Base-by-base conservation (phyloP, 2,329 filamentous ascomycete genomes). In the Ramularia collo-cygni region DNA sequence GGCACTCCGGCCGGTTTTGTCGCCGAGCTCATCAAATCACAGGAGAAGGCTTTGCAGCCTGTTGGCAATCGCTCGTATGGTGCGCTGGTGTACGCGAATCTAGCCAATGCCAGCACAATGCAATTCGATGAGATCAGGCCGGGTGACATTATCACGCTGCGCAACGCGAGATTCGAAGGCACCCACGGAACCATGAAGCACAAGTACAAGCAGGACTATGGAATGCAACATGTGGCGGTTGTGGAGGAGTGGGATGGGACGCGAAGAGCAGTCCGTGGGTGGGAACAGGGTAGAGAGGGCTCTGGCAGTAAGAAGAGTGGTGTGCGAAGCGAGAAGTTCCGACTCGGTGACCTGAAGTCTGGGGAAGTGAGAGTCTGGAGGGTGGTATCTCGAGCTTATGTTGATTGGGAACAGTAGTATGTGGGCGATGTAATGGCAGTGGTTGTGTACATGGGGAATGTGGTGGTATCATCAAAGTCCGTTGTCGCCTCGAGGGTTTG, bases 281-380 rank as follows among this genome's bases (percentile, higher is more conserved):
- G 87, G 85, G 92, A 96, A 64, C 92, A 98, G 61, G 90, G 90
- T 0, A 72, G 90, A 10, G 90, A 96, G 69, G 21, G 21, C 10
- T 24, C 21, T 24, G 89, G 80, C 62, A 90, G 84, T 64, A 96
- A 95, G 40, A 54, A 54, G 34, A 44, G 38, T 9, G 50, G 50
- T 12, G 82, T 93, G 39, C 92, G 93, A 69, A 70, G 86, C 46
- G 90, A 96, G 71, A 94, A 88, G 66, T 96, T 90, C 68, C 85
- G 89, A 68, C 74, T 98, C 46, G 88, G 89, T 31, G 92, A 98
- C 67, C 60, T 98, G 61, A 76, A 86, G 59, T 90, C 83, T 63
- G 92, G 92, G 13, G 92, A 98, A 68, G 89, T 95, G 54, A 90
- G 92, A 70, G 87, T 98, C 46, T 98, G 92, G 92, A 78, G 92